phyloP scores from a whole-genome alignment of 495 filamentous ascomycete species.

The Penicillium ochrochloron region DNA sequence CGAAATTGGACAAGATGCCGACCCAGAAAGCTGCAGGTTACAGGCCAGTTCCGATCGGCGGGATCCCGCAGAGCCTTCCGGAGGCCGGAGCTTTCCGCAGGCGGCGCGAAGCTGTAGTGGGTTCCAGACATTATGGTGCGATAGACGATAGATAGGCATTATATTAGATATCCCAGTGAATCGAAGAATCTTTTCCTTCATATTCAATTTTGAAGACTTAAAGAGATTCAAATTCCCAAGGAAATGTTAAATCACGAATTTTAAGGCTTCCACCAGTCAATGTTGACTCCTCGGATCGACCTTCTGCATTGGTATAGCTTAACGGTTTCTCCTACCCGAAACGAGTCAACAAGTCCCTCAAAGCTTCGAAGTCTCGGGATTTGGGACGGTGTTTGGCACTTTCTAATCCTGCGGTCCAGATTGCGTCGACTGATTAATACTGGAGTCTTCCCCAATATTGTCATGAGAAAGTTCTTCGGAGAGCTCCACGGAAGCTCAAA shows the following conservation, averaged over 20 bases:
- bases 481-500: background rate
- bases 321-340: background rate
- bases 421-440: constrained; percentile 8
- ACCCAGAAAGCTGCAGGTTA: background rate
- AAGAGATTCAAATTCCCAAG: background rate
- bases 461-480: background rate
- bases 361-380: background rate
- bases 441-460: no score
- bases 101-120: constrained; percentile 8
- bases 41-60: constrained; percentile 4
- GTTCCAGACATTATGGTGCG: background rate
- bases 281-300: constrained; percentile 19
- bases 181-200: background rate
- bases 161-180: background rate
- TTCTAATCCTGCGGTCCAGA: constrained; percentile 1
- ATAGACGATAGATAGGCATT: background rate
- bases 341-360: background rate
- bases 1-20: background rate
- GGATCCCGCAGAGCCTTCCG: constrained; percentile 1
- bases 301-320: constrained; percentile 17
- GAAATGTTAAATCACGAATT: background rate
- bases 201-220: background rate
- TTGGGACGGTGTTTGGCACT: background rate
- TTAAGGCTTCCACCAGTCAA: background rate
- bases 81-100: constrained; percentile 11